Evolutionary conservation across 2,329 filamentous ascomycete species (phyloP).

Genomic region (Microcyclosporella mali): DNA sequence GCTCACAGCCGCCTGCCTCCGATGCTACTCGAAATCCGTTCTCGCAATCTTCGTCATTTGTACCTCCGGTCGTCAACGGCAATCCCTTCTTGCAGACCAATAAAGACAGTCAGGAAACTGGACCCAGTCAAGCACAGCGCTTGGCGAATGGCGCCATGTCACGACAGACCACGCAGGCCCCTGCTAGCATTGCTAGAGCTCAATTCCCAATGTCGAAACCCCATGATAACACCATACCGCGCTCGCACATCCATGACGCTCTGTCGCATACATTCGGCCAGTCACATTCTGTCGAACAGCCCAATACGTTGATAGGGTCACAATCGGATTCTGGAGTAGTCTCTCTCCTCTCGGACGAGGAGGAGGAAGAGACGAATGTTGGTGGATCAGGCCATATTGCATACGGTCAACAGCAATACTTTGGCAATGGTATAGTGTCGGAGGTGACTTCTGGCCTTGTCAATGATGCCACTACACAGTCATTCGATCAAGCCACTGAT

Average conservation of each 20-base stretch:
- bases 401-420: conserved; percentile 1
- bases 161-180: neutral
- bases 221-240: conserved; percentile 19
- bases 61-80: neutral
- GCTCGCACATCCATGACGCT: conserved; percentile 18
- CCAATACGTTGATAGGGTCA: conserved; percentile 15
- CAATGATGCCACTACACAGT: no score
- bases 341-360: conserved; percentile 21
- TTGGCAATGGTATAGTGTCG: conserved; percentile 1
- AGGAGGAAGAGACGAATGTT: conserved; percentile 2
- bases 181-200: conserved; percentile 5
- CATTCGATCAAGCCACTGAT: no score
- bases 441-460: no score
- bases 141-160: no score
- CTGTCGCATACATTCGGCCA: conserved; percentile 20
- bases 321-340: conserved; percentile 16
- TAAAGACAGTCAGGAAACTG: no score
- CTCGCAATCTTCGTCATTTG: conserved; percentile 13
- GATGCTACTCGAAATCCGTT: conserved; percentile 9
- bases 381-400: neutral
- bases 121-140: no score
- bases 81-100: conserved; percentile 13
- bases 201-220: neutral
- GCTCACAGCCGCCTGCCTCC: neutral
- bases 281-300: conserved; percentile 3